Evolutionary conservation across 2,329 filamentous ascomycete species (phyloP), one percentile per base, ranked within the genome.

Genomic region (Aspergillus costaricaensis): DNA sequence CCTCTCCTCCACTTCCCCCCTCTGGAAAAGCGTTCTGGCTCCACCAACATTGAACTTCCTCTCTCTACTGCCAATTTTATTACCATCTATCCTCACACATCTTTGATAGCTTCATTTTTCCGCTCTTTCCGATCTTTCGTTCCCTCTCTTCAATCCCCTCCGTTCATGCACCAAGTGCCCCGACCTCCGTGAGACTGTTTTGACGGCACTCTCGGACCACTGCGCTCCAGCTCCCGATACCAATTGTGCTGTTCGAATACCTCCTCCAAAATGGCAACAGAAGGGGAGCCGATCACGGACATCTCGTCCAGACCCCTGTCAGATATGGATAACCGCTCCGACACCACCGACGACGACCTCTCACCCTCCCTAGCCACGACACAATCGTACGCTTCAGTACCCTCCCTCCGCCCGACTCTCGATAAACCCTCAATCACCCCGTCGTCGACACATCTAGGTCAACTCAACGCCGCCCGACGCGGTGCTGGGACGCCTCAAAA

Each of bases 381-480:
- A 72, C 60, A 59, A 48, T 55, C 57, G 47, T 57, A 67, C 49
- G 43, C 65, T n/a, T 68, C 70, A 8, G 61, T 69, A 15, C 71
- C 73, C 14, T 63, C 73, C 21, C 62, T 74, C 12, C 69, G 69
- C 6, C 64, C 70, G 9, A 64, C 65, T 14, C 64, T 61, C 48
- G 68, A 75, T 58, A 52, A 64, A 27, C n/a, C 63, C 2, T 65
- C 68, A 59, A 92, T 96, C 86, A 91, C 86, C 58, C 80, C 89
- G 6, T 92, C 88, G n/a, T 96, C 92, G n/a, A 95, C 90, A 27
- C 88, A 91, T 43, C 81, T 93, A 4, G 92, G 92, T 43, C 85
- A 91, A 60, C 80, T 96, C 70, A 92, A 88, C 75, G 85, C 86
- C 52, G 87, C 86, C 41, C 80, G 87, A 65, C 81, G 85, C 69